Evolutionary conservation across 75 land plant species (phyloP).

Genomic region (Selaginella moellendorffii): DNA sequence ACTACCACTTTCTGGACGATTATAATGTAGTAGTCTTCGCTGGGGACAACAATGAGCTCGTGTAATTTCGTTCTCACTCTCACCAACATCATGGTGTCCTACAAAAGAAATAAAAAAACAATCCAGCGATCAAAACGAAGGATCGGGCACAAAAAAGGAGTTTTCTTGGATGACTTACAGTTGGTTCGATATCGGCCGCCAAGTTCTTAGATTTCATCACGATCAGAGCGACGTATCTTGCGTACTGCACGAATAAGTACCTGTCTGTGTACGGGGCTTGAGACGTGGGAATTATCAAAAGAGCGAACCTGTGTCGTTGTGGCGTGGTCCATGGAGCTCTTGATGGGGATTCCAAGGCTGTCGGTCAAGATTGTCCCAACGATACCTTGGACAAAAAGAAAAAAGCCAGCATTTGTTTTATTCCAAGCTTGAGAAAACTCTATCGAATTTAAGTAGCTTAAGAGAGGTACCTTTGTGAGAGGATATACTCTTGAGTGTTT

Average conservation of each 20-base stretch:
- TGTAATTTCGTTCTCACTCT: slow-evolving; percentile 11
- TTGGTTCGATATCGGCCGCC: not conserved
- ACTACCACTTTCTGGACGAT: slow-evolving; percentile 12
- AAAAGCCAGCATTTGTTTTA: not conserved
- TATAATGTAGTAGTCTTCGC: slow-evolving; percentile 13
- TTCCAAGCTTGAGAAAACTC: not conserved
- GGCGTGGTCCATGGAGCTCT: slow-evolving; percentile 21
- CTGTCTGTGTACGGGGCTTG: no score
- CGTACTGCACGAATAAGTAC: not conserved
- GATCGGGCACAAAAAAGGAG: no score
- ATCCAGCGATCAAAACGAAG: no score
- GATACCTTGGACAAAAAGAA: slow-evolving; percentile 12
- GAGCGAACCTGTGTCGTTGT: slow-evolving; percentile 10
- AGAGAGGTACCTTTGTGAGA: slow-evolving; percentile 14
- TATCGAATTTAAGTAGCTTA: not conserved
- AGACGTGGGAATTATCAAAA: no score
- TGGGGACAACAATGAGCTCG: slow-evolving; percentile 17
- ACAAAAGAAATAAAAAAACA: no score
- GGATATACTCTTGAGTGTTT: slow-evolving; percentile 19
- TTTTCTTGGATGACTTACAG: not conserved
- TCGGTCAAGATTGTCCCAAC: slow-evolving; percentile 15
- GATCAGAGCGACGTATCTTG: not conserved
- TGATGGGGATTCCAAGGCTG: slow-evolving; percentile 12
- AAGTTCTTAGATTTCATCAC: not conserved
- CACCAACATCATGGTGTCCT: slow-evolving; percentile 15